Conservation (phyloP, 176 grass and related monocot species). For the Triticum urartu region DNA sequence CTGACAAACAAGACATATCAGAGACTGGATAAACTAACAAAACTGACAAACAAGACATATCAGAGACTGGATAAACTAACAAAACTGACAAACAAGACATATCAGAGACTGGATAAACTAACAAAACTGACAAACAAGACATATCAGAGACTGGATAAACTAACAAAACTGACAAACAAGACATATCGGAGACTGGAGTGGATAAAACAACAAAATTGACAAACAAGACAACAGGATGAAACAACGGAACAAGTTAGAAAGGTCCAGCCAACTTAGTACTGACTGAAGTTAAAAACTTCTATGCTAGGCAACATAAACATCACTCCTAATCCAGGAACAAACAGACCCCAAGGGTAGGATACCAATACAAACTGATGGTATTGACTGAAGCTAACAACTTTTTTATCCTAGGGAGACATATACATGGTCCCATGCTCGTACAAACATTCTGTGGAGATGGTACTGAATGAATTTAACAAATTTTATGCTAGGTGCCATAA, state of each 20-base stretch:
- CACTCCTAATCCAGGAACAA: neutral
- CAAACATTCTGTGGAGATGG: neutral
- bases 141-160: constrained; percentile 47
- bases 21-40: constrained; percentile 30
- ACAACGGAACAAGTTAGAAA: neutral
- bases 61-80: constrained; percentile 40
- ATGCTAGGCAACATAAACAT: neutral
- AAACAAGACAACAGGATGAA: constrained; percentile 31
- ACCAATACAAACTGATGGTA: neutral
- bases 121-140: constrained; percentile 33
- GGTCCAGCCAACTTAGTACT: neutral
- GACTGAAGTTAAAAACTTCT: neutral
- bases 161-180: constrained; percentile 27
- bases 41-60: constrained; percentile 41
- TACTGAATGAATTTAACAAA: neutral
- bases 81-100: constrained; percentile 23
- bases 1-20: constrained; percentile 46
- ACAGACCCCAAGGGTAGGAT: neutral
- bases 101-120: constrained; percentile 50
- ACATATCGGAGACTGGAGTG: constrained; percentile 45
- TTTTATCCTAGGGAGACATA: no score
- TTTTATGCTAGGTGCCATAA: neutral
- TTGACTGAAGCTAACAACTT: no score
- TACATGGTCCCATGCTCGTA: neutral
- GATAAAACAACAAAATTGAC: constrained; percentile 20